A percentile compares a stretch with the other conserved stretches of the same genome.
Conservation (phyloP, 208 protist genomes). For the Crithidia bombi region DNA sequence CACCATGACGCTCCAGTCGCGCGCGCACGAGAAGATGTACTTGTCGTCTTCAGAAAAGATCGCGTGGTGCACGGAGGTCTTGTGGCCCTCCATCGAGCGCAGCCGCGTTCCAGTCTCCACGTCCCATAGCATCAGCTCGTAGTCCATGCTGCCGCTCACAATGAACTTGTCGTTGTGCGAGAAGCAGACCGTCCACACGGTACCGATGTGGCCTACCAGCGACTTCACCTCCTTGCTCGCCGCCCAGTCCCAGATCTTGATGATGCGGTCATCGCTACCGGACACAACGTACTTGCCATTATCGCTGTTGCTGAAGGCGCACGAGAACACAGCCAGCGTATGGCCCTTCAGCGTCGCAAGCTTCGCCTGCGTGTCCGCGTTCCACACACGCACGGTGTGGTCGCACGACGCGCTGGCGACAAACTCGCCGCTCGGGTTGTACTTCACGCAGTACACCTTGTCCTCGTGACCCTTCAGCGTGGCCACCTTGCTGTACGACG, state of each 20-base stretch:
- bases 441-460: constrained; percentile 92
- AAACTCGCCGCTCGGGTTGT: constrained; percentile 84
- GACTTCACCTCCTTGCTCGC: constrained; percentile 59
- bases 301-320: constrained; percentile 79
- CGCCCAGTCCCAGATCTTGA: constrained; percentile 89
- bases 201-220: constrained; percentile 79
- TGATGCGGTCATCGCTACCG: constrained; percentile 79
- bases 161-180: constrained; percentile 74
- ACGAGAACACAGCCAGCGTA: constrained; percentile 82
- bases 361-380: constrained; percentile 64
- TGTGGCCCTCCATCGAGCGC: constrained; percentile 71
- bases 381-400: constrained; percentile 84
- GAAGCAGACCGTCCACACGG: constrained; percentile 82
- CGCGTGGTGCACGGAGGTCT: constrained; percentile 82
- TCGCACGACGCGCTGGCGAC: constrained; percentile 89
- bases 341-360: constrained; percentile 73
- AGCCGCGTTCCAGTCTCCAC: constrained; percentile 49
- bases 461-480: constrained; percentile 95
- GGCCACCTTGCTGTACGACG: constrained; percentile 64
- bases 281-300: constrained; percentile 78
- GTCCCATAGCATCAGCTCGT: constrained; percentile 86
- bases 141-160: constrained; percentile 85
- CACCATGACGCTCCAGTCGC: constrained; percentile 83
- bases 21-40: constrained; percentile 86
- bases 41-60: constrained; percentile 80